Evolutionary conservation across 257 asterid species (phyloP).

Genomic region (Petrea volubilis): DNA sequence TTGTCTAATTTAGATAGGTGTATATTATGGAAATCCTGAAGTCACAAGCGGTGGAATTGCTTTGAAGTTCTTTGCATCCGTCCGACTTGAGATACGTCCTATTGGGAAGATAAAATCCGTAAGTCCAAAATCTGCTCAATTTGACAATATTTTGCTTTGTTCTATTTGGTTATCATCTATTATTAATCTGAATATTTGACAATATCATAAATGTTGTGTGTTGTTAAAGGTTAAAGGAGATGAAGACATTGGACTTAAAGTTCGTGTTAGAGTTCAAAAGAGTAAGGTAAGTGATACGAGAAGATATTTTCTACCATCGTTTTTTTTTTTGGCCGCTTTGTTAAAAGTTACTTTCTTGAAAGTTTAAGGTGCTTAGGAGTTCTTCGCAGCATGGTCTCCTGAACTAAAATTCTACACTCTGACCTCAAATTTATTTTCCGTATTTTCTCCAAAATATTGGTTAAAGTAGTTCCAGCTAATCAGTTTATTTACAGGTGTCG

Average conservation of each 20-base stretch:
- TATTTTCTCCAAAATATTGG: constrained; percentile 13
- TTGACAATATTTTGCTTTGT: neutral
- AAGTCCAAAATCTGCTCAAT: constrained; percentile 37
- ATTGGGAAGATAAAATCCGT: constrained; percentile 98
- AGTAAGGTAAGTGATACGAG: constrained; percentile 63
- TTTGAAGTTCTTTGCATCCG: constrained; percentile 94
- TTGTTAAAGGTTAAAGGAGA: constrained; percentile 79
- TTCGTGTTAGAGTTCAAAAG: constrained; percentile 98
- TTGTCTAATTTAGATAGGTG: constrained; percentile 77
- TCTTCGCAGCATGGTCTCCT: neutral
- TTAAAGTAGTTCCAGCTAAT: constrained; percentile 22
- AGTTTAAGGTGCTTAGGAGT: constrained; percentile 3
- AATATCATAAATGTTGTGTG: constrained; percentile 18
- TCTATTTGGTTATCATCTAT: neutral
- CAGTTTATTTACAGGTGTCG: constrained; percentile 60
- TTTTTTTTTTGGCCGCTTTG: neutral
- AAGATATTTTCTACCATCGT: neutral
- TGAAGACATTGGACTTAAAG: constrained; percentile 91
- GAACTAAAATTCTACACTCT: neutral
- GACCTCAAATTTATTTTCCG: neutral
- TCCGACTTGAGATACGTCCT: constrained; percentile 96
- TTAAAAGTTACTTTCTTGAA: neutral
- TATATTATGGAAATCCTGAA: constrained; percentile 96
- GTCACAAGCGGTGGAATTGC: constrained; percentile 99
- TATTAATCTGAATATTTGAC: neutral